These are phyloP conservation scores for Silybum marianum DNA, from an alignment of 129 eudicot species.

Conservation along the genomic window DNA sequence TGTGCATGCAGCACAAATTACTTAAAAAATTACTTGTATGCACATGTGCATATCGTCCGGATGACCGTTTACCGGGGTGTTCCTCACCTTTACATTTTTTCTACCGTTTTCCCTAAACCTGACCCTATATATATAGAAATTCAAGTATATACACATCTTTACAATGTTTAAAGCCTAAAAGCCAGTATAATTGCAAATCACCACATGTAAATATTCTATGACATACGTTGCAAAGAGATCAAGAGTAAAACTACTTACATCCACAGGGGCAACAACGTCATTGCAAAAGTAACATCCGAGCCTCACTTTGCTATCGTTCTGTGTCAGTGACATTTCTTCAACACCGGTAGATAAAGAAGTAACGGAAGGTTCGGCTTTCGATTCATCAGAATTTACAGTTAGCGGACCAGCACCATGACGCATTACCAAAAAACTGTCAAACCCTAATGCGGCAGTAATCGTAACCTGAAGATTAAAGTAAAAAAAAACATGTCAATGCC, in stretches of 20 bases:
- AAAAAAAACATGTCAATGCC: conserved; percentile 5
- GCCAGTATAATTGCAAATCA: not conserved
- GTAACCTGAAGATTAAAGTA: conserved; percentile 48
- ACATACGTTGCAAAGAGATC: not conserved
- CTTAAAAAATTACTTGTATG: too few relatives aligned
- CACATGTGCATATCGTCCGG: too few relatives aligned
- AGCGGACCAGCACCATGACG: conserved; percentile 96
- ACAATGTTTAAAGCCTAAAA: not conserved
- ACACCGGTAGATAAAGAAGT: conserved; percentile 44
- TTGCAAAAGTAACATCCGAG: conserved; percentile 93
- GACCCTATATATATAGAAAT: not conserved
- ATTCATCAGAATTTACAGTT: conserved; percentile 18
- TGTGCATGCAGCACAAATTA: too few relatives aligned
- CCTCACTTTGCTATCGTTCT: conserved; percentile 42
- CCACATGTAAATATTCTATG: not conserved
- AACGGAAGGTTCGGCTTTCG: conserved; percentile 23
- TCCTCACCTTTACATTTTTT: too few relatives aligned
- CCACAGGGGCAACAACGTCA: conserved; percentile 94
- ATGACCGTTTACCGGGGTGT: too few relatives aligned
- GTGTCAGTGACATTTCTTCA: conserved; percentile 42
- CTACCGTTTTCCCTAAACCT: too few relatives aligned
- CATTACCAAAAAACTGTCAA: conserved; percentile 97
- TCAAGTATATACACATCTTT: not conserved
- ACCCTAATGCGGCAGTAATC: conserved; percentile 85
- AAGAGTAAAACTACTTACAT: conserved; percentile 46